phyloP scores from a whole-genome alignment of 345 rosid genomes.

The Turnera subulata region DNA sequence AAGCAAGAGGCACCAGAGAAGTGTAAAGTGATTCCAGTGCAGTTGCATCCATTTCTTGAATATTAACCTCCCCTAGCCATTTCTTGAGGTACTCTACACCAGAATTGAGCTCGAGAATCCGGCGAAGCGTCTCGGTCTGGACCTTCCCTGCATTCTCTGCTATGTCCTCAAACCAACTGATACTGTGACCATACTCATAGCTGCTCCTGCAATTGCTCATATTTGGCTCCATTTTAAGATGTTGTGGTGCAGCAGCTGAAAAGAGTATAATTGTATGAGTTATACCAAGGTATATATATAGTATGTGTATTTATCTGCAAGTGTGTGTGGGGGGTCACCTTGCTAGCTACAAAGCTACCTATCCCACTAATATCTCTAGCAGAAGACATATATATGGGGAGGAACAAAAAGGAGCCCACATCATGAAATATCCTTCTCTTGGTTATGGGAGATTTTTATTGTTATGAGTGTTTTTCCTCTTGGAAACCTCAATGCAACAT shows the following conservation, averaged over 20 bases:
- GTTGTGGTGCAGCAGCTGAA: neutral
- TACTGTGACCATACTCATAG: conserved; percentile 35
- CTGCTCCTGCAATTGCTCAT: no score
- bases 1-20: conserved; percentile 66
- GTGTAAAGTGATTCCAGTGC: conserved; percentile 67
- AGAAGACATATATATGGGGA: neutral
- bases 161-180: conserved; percentile 60
- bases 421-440: conserved; percentile 2
- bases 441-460: neutral
- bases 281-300: no score
- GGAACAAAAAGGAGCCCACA: conserved; percentile 8
- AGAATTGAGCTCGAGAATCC: conserved; percentile 56
- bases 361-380: neutral
- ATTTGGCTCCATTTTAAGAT: conserved; percentile 4
- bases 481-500: conserved; percentile 5
- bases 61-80: conserved; percentile 50
- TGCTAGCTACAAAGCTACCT: no score
- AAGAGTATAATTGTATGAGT: neutral
- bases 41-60: conserved; percentile 47
- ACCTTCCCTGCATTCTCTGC: conserved; percentile 45
- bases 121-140: conserved; percentile 67
- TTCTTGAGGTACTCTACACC: conserved; percentile 61
- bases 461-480: neutral
- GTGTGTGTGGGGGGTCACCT: no score
- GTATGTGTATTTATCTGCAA: no score